phyloP scores from a whole-genome alignment of 2,329 filamentous ascomycete species.

The Colletotrichum lindemuthianum region DNA sequence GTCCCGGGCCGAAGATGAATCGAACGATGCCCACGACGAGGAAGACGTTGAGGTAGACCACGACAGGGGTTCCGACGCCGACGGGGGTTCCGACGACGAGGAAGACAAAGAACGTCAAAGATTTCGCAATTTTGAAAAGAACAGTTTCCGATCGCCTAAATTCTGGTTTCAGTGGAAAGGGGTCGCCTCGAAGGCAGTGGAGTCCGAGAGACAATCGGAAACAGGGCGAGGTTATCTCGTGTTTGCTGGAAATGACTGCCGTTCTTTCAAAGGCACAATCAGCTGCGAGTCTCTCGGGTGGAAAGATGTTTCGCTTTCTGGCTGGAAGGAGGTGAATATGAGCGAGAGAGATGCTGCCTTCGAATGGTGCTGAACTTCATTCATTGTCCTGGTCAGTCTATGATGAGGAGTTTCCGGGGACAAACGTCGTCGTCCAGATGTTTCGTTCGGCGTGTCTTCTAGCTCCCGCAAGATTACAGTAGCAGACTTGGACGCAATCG shows the following conservation, averaged over 20 bases:
- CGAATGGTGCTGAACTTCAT: not conserved
- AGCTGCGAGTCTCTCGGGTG: slow-evolving; percentile 7
- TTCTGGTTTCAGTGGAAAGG: slow-evolving; percentile 34
- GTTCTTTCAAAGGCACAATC: slow-evolving; percentile 26
- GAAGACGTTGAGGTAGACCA: not conserved
- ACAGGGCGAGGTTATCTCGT: slow-evolving; percentile 27
- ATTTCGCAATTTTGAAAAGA: slow-evolving; percentile 27
- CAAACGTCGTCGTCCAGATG: too few species aligned
- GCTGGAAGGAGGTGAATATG: slow-evolving; percentile 27
- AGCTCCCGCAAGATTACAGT: too few species aligned
- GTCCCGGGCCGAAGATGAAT: not conserved
- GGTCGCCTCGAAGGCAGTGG: not conserved
- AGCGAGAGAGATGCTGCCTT: slow-evolving; percentile 24
- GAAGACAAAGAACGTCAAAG: not conserved
- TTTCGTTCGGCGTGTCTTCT: too few species aligned
- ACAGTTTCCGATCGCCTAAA: slow-evolving; percentile 29
- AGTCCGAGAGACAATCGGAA: not conserved
- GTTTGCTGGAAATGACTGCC: slow-evolving; percentile 26
- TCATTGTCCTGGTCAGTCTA: too few species aligned
- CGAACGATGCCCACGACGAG: not conserved
- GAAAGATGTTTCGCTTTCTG: slow-evolving; percentile 23
- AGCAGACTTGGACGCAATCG: too few species aligned
- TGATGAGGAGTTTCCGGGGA: not conserved
- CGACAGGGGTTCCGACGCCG: not conserved
- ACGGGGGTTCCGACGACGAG: not conserved